Evolutionary conservation across 495 filamentous ascomycete genomes (phyloP).

Genomic region (Lentithecium fluviatile): DNA sequence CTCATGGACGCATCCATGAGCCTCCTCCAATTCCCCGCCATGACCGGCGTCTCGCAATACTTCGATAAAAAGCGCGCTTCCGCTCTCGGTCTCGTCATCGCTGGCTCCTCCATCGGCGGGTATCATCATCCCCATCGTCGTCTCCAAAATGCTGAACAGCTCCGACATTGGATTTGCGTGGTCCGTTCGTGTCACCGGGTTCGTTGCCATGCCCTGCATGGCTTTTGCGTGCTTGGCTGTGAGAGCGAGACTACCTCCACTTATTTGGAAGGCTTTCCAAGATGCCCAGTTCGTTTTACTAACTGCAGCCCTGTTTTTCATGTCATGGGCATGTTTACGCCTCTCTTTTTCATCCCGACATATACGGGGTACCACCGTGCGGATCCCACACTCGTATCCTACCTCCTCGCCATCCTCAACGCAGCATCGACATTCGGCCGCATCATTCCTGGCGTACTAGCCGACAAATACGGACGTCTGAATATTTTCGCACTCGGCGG

Average conservation of each 20-base stretch:
- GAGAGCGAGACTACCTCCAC: conserved; percentile 6
- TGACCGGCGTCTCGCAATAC: conserved; percentile 55
- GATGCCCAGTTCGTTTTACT: conserved; percentile 40
- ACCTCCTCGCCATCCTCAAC: conserved; percentile 39
- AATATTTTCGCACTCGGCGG: conserved; percentile 47
- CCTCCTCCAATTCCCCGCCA: conserved; percentile 52
- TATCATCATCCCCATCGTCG: conserved; percentile 37
- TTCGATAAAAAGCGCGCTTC: conserved; percentile 55
- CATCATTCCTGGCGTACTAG: conserved; percentile 55
- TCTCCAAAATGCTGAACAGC: conserved; percentile 36
- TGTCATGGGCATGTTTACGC: conserved; percentile 55
- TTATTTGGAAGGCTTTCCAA: conserved; percentile 20
- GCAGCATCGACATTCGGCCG: conserved; percentile 55
- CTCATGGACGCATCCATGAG: conserved; percentile 53
- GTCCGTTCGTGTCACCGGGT: conserved; percentile 59
- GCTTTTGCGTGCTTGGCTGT: conserved; percentile 41
- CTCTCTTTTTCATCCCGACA: conserved; percentile 56
- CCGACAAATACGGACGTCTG: conserved; percentile 54
- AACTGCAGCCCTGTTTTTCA: conserved; percentile 46
- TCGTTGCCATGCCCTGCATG: conserved; percentile 54
- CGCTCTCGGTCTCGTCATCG: conserved; percentile 55
- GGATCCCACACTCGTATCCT: conserved; percentile 43
- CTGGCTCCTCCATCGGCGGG: conserved; percentile 51
- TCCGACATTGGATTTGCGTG: conserved; percentile 57
- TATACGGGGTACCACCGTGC: conserved; percentile 55